Evolutionary conservation across 2,329 filamentous ascomycete species (phyloP).

Genomic region (Penicillium sp.): DNA sequence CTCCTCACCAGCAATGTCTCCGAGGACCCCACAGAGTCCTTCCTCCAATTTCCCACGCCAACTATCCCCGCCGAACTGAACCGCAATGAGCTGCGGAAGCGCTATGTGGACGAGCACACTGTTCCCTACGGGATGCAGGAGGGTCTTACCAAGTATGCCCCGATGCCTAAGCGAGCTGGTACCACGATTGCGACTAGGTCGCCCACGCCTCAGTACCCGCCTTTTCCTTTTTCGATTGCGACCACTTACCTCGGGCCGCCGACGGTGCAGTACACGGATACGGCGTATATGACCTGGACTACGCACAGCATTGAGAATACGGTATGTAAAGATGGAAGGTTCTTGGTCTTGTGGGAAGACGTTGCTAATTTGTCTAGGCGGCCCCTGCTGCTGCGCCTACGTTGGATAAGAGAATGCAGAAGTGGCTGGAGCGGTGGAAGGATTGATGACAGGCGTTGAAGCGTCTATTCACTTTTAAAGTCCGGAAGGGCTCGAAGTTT

Average conservation of each 20-base stretch:
- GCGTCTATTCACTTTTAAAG: not conserved
- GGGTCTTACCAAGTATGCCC: constrained; percentile 61
- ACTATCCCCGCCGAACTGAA: constrained; percentile 25
- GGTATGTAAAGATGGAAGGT: constrained; percentile 48
- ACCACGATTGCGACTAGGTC: constrained; percentile 60
- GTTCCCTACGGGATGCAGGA: constrained; percentile 58
- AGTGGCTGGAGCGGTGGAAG: constrained; percentile 61
- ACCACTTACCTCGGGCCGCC: constrained; percentile 52
- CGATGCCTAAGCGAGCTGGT: constrained; percentile 61
- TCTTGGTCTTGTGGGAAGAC: not conserved
- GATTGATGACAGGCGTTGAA: constrained; percentile 45
- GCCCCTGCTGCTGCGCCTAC: constrained; percentile 55
- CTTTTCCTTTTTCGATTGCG: constrained; percentile 57
- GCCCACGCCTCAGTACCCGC: constrained; percentile 55
- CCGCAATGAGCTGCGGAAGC: constrained; percentile 33
- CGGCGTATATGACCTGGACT: constrained; percentile 54
- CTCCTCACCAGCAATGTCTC: constrained; percentile 35
- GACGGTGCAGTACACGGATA: constrained; percentile 53
- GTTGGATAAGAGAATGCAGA: constrained; percentile 54
- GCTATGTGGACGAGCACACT: constrained; percentile 31
- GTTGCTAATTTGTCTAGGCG: constrained; percentile 45
- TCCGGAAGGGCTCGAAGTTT: not conserved
- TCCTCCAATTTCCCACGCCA: constrained; percentile 33
- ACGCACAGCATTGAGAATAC: constrained; percentile 59
- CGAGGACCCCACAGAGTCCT: constrained; percentile 14